Evolutionary conservation across 257 asterid species (phyloP).

Genomic region (Solanum pennellii): DNA sequence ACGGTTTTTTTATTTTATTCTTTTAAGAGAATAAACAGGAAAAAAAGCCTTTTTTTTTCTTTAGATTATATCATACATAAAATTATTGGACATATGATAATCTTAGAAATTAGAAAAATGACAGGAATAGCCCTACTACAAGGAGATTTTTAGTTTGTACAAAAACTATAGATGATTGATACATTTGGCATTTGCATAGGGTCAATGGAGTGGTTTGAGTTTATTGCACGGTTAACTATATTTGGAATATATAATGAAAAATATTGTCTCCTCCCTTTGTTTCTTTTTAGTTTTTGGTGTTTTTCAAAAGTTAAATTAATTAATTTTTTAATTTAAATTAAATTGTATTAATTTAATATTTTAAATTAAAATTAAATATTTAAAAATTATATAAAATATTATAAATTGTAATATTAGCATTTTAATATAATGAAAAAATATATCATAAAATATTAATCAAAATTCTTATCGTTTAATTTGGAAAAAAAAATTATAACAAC

Average conservation of each 20-base stretch:
- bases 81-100: background rate
- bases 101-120: background rate
- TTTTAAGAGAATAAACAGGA: background rate
- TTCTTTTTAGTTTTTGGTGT: too few relatives aligned
- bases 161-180: background rate
- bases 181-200: background rate
- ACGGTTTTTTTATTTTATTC: background rate
- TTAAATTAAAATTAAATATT: too few relatives aligned
- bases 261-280: background rate
- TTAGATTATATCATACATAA: background rate
- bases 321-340: too few relatives aligned
- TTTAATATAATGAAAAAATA: too few relatives aligned
- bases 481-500: too few relatives aligned
- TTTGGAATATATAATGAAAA: too few relatives aligned
- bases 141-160: background rate
- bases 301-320: too few relatives aligned
- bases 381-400: too few relatives aligned
- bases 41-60: background rate
- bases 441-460: too few relatives aligned
- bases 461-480: accelerated
- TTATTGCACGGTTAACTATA: background rate
- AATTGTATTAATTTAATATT: too few relatives aligned
- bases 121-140: background rate
- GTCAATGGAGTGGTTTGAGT: background rate
- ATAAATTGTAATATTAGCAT: too few relatives aligned